Conservation (phyloP, 306 rosid species). For the Corylus heterophylla region DNA sequence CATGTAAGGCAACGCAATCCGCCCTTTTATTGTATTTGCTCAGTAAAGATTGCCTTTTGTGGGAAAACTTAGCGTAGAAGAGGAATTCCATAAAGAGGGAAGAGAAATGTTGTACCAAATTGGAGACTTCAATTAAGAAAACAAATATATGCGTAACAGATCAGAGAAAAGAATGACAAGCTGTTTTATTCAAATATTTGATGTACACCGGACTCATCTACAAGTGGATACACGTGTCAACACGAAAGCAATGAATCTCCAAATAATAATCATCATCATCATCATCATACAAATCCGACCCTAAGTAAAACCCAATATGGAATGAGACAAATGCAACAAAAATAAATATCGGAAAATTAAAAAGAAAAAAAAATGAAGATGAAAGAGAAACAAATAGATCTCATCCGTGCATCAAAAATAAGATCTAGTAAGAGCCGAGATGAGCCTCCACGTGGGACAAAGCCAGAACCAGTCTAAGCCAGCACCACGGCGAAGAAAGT, state of each 20-base stretch:
- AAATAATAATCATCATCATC: conserved; percentile 31
- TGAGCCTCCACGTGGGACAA: conserved; percentile 40
- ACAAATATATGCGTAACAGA: background rate
- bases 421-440: conserved; percentile 32
- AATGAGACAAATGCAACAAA: conserved; percentile 36
- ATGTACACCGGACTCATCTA: conserved; percentile 71
- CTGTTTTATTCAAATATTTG: conserved; percentile 56
- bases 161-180: conserved; percentile 54
- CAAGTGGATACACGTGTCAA: conserved; percentile 50
- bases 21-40: too few relatives aligned
- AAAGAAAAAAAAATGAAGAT: conserved; percentile 5
- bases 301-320: conserved; percentile 32
- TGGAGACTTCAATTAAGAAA: background rate
- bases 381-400: conserved; percentile 49
- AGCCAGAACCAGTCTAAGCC: conserved; percentile 44
- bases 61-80: too few relatives aligned
- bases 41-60: too few relatives aligned
- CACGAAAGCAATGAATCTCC: conserved; percentile 56
- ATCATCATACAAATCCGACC: conserved; percentile 19
- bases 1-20: too few relatives aligned
- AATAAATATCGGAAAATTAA: background rate
- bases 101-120: too few relatives aligned
- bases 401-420: conserved; percentile 44
- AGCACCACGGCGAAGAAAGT: conserved; percentile 55
- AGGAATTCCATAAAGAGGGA: too few relatives aligned